phyloP scores from a whole-genome alignment of 805 yeast species.

The Vanderwaltozyma tropicalis region DNA sequence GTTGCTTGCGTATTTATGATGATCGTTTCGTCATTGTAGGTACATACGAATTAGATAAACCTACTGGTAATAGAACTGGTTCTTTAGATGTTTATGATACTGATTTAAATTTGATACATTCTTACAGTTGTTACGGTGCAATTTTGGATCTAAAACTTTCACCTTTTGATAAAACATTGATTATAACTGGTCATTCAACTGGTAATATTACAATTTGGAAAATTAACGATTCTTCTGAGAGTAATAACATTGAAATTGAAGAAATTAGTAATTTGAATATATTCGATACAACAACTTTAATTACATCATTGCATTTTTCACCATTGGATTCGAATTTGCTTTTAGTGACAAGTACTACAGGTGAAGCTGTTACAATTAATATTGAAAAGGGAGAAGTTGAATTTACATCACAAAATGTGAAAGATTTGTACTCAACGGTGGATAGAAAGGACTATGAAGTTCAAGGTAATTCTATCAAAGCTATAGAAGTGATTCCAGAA shows the following conservation, averaged over 20 bases:
- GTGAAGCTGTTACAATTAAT: conserved; percentile 37
- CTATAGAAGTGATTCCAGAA: conserved; percentile 3
- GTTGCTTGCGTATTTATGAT: conserved; percentile 52
- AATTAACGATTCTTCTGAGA: conserved; percentile 8
- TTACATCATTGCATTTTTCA: conserved; percentile 57
- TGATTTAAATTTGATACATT: conserved; percentile 16
- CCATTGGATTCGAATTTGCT: conserved; percentile 32
- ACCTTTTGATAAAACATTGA: conserved; percentile 39
- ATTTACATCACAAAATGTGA: conserved; percentile 1
- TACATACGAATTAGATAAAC: conserved; percentile 64
- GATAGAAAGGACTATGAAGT: conserved; percentile 7
- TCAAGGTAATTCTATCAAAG: conserved; percentile 7
- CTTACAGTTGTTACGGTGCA: conserved; percentile 43
- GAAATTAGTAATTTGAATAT: conserved; percentile 33
- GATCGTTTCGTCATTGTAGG: conserved; percentile 54
- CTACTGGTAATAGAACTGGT: conserved; percentile 55
- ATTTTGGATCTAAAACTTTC: conserved; percentile 66
- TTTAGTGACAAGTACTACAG: conserved; percentile 58
- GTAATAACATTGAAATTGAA: conserved; percentile 9
- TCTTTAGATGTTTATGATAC: conserved; percentile 35
- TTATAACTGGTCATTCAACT: conserved; percentile 69
- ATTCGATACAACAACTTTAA: conserved; percentile 39
- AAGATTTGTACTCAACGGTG: conserved; percentile 4
- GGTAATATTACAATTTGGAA: conserved; percentile 67
- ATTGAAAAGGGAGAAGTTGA: conserved; percentile 5